These are phyloP conservation scores for Trypanosoma rangeli DNA, from an alignment of 208 protist genomes.

Conservation along the genomic window DNA sequence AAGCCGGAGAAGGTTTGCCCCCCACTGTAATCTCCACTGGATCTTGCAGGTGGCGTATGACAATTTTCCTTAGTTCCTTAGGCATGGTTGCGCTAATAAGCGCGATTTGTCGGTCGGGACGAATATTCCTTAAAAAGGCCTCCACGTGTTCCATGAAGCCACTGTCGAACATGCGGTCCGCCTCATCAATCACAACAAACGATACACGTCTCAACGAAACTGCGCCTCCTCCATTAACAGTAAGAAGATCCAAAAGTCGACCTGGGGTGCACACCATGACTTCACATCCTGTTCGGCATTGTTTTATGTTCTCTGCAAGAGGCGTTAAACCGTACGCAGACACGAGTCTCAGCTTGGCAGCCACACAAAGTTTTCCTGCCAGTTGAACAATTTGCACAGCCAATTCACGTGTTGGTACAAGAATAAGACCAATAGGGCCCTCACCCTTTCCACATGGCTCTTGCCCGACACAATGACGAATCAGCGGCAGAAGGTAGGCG, in stretches of 20 bases:
- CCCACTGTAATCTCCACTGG: slow-evolving; percentile 90
- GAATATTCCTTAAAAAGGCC: slow-evolving; percentile 88
- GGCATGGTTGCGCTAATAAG: slow-evolving; percentile 94
- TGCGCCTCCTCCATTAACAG: slow-evolving; percentile 66
- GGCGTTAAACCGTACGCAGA: slow-evolving; percentile 77
- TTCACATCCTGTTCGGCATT: slow-evolving; percentile 65
- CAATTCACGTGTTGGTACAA: slow-evolving; percentile 95
- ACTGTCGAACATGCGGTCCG: slow-evolving; percentile 94
- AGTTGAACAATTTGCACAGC: slow-evolving; percentile 86
- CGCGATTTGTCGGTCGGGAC: slow-evolving; percentile 84
- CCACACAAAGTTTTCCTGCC: slow-evolving; percentile 67
- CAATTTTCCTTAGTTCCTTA: slow-evolving; percentile 75
- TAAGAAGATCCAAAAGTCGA: slow-evolving; percentile 88
- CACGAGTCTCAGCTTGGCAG: slow-evolving; percentile 49
- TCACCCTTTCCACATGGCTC: slow-evolving; percentile 66
- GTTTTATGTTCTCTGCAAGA: slow-evolving; percentile 77
- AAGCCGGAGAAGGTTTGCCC: slow-evolving; percentile 71
- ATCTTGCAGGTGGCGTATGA: slow-evolving; percentile 67
- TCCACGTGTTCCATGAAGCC: slow-evolving; percentile 94
- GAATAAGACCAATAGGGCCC: slow-evolving; percentile 88
- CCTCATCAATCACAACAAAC: slow-evolving; percentile 94
- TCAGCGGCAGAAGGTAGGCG: slow-evolving; percentile 88
- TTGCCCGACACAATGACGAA: slow-evolving; percentile 90
- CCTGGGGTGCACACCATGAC: slow-evolving; percentile 87
- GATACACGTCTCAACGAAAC: slow-evolving; percentile 66